These are phyloP conservation scores for Phytophthora sansomeana DNA, from an alignment of 352 stramenopile genomes.

Conservation along the genomic window DNA sequence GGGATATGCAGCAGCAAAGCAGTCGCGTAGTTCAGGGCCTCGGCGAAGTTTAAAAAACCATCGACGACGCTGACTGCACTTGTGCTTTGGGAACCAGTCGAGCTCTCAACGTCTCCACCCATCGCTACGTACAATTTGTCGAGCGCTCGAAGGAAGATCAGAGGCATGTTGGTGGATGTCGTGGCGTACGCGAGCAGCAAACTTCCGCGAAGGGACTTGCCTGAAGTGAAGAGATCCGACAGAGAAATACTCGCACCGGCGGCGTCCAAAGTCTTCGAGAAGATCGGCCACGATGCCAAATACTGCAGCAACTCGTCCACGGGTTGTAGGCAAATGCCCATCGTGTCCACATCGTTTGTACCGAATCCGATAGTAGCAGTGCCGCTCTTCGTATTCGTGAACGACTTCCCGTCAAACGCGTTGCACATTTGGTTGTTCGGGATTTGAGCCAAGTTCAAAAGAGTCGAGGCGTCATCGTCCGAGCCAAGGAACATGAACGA, in stretches of 20 bases:
- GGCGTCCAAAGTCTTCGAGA: constrained; percentile 24
- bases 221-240: constrained; percentile 45
- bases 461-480: not conserved
- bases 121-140: constrained; percentile 18
- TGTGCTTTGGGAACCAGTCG: too few species aligned
- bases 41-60: too few species aligned
- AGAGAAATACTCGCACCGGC: constrained; percentile 30
- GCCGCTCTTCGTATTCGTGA: constrained; percentile 43
- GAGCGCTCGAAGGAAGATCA: constrained; percentile 26
- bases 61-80: too few species aligned
- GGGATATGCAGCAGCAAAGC: too few species aligned
- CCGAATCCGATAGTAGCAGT: constrained; percentile 41
- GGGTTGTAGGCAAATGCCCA: constrained; percentile 58
- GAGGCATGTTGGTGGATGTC: constrained; percentile 23
- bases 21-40: too few species aligned
- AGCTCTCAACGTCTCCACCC: not conserved
- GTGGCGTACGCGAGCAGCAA: constrained; percentile 39
- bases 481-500: constrained; percentile 31
- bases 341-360: constrained; percentile 25
- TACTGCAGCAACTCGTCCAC: constrained; percentile 45
- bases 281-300: constrained; percentile 41
- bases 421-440: constrained; percentile 59
- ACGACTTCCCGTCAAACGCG: constrained; percentile 44
- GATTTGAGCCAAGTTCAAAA: constrained; percentile 41
- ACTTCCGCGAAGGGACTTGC: constrained; percentile 44